Base-by-base conservation (phyloP, 371 early-diverging fungal species). In the Blakeslea trispora region DNA sequence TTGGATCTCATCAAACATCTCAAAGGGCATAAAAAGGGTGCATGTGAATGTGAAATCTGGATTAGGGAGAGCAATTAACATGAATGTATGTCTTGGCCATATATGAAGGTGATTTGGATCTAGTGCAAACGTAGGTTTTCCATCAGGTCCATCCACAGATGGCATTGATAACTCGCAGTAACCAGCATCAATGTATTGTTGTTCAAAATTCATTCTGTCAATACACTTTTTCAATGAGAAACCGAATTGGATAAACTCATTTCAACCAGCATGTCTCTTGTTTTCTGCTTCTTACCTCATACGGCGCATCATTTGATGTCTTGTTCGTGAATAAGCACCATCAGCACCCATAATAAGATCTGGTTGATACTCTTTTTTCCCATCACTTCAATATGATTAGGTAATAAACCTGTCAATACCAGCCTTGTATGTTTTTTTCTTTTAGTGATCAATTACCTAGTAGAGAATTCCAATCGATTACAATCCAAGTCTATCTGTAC, bases 31-130 rank as follows among this genome's bases (percentile, higher is more conserved):
- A 66, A 98, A 98, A 32, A 98, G 71, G 22, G 98, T 98, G 64
- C 94, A 92, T 0, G 98, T 98, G 59, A 98, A 98, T 2, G 97
- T 86, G 31, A 82, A 80, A 77, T 96, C 92, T 52, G 85, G 82
- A 72, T 97, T 97, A 42, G 96, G 97, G 32, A 95, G 79, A 0
- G 97, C 98, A 61, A 98, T 98, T 74, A 98, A 74, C 97, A 97
- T 96, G 57, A 92, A 96, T 6, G 90, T 85, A 45, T 93, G 89
- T 14, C 94, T 80, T 0, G 98, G 98, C 98, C 98, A 98, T 54
- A 98, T 98, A 72, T 98, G 98, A 53, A 98, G 80, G 63, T 95
- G 95, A 64, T 93, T 82, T 1, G 93, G 88, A 62, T 91, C 87
- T 81, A 97, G 87, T 14, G 86, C 87, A 75, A 88, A 96, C 8